Conservation (phyloP, 2,329 filamentous ascomycete species). For the Thielaviopsis euricoi region DNA sequence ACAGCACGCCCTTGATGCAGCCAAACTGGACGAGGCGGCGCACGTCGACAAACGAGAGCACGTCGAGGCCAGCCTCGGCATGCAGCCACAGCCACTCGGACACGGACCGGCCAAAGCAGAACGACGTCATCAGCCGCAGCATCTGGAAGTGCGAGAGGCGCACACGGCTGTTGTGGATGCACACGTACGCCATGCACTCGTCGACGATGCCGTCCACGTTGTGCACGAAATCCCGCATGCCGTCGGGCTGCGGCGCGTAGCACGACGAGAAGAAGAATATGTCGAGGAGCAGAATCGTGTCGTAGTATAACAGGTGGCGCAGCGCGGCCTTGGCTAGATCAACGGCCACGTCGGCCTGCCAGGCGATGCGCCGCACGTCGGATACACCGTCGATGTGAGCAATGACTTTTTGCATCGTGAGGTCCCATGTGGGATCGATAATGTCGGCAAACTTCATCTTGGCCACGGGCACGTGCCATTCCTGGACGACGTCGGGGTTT, state of each 20-base stretch:
- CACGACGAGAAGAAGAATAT: slow-evolving; percentile 89
- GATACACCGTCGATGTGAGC: slow-evolving; percentile 81
- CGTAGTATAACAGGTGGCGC: slow-evolving; percentile 82
- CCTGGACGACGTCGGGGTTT: slow-evolving; percentile 58
- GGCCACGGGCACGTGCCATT: slow-evolving; percentile 79
- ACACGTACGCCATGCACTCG: slow-evolving; percentile 78
- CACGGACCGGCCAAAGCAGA: slow-evolving; percentile 68
- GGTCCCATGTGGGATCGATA: slow-evolving; percentile 53
- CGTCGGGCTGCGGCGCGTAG: slow-evolving; percentile 58
- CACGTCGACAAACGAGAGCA: slow-evolving; percentile 66
- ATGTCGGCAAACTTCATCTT: slow-evolving; percentile 49
- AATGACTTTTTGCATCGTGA: slow-evolving; percentile 65
- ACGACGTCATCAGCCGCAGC: slow-evolving; percentile 69
- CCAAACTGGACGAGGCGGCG: slow-evolving; percentile 89
- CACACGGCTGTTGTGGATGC: slow-evolving; percentile 23
- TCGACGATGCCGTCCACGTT: slow-evolving; percentile 61
- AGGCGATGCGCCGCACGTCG: slow-evolving; percentile 73
- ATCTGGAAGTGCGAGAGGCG: slow-evolving; percentile 45
- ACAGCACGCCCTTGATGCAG: slow-evolving; percentile 85
- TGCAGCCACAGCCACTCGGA: slow-evolving; percentile 75
- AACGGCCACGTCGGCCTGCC: slow-evolving; percentile 70
- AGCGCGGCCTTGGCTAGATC: slow-evolving; percentile 74
- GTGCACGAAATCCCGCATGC: slow-evolving; percentile 62
- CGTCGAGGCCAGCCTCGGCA: slow-evolving; percentile 44
- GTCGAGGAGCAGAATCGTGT: slow-evolving; percentile 76